A percentile compares a stretch with the other conserved stretches of the same genome.
phyloP scores from a whole-genome alignment of 768 basidiomycete species.

The Boletus vermiculosoides region DNA sequence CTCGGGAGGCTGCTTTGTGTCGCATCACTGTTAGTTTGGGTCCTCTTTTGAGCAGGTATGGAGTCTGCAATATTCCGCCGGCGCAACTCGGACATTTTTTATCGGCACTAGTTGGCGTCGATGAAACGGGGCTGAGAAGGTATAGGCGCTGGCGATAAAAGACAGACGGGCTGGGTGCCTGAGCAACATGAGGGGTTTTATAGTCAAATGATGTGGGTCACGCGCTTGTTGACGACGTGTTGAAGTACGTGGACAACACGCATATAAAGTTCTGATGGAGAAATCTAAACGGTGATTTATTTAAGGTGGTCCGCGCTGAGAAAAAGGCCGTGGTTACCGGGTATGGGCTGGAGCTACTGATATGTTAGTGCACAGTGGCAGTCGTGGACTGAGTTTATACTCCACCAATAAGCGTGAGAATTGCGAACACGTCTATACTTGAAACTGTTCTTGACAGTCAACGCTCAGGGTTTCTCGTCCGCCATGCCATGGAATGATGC shows the following conservation, averaged over 20 bases:
- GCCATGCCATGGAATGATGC: conserved; percentile 51
- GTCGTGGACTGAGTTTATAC: neutral
- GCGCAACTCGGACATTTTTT: conserved; percentile 10
- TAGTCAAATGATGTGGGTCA: neutral
- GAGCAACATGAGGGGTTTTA: neutral
- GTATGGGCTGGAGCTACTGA: neutral
- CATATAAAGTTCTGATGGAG: neutral
- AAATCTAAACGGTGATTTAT: neutral
- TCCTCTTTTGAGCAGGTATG: neutral
- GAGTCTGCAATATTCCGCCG: conserved; percentile 6
- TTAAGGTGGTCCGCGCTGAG: neutral
- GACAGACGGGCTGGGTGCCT: neutral
- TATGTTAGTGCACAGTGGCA: neutral
- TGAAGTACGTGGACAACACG: neutral
- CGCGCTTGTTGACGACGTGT: neutral
- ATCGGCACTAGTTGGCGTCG: neutral
- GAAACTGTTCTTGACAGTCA: neutral
- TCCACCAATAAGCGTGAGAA: conserved; percentile 15
- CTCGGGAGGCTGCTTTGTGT: neutral
- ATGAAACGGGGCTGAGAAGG: neutral
- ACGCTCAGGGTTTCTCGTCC: neutral
- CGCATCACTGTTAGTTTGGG: neutral
- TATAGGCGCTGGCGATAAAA: neutral
- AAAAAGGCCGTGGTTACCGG: neutral
- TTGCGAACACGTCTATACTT: conserved; percentile 11